A percentile compares a stretch with the other conserved stretches of the same genome.
phyloP scores from a whole-genome alignment of 257 asterid genomes.

The Coffea eugenioides region DNA sequence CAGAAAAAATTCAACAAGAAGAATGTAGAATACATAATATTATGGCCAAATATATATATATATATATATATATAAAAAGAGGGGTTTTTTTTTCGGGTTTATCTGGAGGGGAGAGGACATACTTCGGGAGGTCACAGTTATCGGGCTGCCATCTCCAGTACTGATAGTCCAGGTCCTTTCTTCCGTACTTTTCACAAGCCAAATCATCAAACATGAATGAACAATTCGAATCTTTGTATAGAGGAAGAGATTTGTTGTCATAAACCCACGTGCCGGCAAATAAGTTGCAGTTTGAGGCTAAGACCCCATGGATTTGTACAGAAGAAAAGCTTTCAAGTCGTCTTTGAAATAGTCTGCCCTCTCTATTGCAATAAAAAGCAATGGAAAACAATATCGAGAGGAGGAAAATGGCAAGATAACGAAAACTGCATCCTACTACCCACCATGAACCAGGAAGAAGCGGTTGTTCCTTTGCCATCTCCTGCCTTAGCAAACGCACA shows the following conservation, averaged over 20 bases:
- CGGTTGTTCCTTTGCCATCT: background rate
- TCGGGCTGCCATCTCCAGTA: conserved; percentile 54
- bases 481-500: background rate
- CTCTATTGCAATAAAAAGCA: background rate
- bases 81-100: background rate
- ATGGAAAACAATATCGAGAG: background rate
- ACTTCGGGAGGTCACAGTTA: conserved; percentile 46
- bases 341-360: background rate
- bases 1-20: background rate
- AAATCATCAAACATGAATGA: conserved; percentile 37
- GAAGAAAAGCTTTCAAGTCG: background rate
- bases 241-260: conserved; percentile 32
- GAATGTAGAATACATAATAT: no score
- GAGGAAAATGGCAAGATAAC: background rate
- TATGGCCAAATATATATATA: no score
- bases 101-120: background rate
- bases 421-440: background rate
- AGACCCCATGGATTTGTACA: background rate
- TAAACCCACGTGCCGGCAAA: conserved; percentile 37
- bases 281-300: conserved; percentile 17
- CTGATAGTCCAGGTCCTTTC: conserved; percentile 36
- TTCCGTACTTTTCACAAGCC: conserved; percentile 39
- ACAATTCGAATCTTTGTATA: conserved; percentile 35
- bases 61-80: no score
- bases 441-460: background rate